phyloP scores from a whole-genome alignment of 164 flowering plant species.

The Vitis labrusca region DNA sequence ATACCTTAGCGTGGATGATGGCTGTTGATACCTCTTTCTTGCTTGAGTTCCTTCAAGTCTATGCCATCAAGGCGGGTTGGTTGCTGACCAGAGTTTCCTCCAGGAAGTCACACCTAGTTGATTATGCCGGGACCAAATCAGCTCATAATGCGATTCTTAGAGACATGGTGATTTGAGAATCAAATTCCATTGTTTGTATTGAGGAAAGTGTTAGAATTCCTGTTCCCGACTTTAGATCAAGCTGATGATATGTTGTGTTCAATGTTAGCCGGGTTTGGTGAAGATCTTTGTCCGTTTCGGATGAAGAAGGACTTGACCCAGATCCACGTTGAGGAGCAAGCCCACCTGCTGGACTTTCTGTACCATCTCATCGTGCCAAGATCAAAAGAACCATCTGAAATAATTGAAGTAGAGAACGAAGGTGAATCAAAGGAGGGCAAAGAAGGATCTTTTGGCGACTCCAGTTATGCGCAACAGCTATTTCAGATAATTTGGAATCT shows the following conservation, averaged over 20 bases:
- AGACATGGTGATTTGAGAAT: too few relatives aligned
- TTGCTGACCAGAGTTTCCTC: too few relatives aligned
- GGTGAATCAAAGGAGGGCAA: not conserved
- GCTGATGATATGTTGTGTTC: conserved; percentile 31
- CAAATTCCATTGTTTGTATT: conserved; percentile 44
- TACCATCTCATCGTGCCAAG: conserved; percentile 36
- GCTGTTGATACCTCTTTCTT: too few relatives aligned
- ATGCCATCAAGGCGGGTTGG: too few relatives aligned
- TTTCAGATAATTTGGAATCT: conserved; percentile 14
- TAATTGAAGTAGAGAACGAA: conserved; percentile 6
- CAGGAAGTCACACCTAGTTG: too few relatives aligned
- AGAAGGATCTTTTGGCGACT: not conserved
- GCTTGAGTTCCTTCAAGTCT: too few relatives aligned
- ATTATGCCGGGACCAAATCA: too few relatives aligned
- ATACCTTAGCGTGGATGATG: too few relatives aligned
- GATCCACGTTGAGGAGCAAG: conserved; percentile 12
- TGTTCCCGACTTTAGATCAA: conserved; percentile 17
- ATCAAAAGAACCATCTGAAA: conserved; percentile 3
- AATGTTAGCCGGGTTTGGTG: conserved; percentile 34
- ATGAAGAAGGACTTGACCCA: conserved; percentile 9
- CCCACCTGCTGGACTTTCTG: conserved; percentile 45
- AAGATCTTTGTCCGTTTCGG: conserved; percentile 47
- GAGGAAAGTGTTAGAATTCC: conserved; percentile 33
- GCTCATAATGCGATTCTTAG: too few relatives aligned
- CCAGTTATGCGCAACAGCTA: conserved; percentile 11